phyloP scores from a whole-genome alignment of 2,329 filamentous ascomycete species.

The Apiospora sp. region DNA sequence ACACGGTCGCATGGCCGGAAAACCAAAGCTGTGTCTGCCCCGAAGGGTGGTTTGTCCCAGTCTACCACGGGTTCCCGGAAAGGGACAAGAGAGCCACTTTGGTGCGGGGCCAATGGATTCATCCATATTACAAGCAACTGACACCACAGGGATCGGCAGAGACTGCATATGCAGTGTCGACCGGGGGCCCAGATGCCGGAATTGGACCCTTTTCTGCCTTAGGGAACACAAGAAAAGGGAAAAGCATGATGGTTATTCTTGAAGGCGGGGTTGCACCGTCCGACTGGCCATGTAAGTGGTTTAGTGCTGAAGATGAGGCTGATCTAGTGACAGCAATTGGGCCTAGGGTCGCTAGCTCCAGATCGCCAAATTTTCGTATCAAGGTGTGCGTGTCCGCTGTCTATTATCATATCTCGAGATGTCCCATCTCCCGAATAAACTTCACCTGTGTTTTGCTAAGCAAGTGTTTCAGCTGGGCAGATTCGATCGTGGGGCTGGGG shows the following conservation, averaged over 20 bases:
- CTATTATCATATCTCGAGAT: not conserved
- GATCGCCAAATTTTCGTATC: not conserved
- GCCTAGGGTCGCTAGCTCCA: not conserved
- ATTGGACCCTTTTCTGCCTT: not conserved
- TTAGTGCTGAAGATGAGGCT: constrained; percentile 1
- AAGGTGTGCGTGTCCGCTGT: not conserved
- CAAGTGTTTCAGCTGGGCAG: too few relatives aligned
- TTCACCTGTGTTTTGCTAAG: too few relatives aligned
- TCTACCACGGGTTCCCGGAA: not conserved
- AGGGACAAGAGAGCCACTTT: not conserved
- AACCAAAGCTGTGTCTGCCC: not conserved
- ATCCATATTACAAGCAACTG: not conserved
- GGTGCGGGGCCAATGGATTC: not conserved
- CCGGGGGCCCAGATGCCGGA: not conserved
- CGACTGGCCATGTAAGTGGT: not conserved
- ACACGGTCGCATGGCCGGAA: not conserved
- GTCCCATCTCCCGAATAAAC: too few relatives aligned
- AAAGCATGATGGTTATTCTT: not conserved
- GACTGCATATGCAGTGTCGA: not conserved
- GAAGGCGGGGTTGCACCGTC: not conserved
- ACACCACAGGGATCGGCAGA: not conserved
- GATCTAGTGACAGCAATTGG: not conserved
- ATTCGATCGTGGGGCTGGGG: too few relatives aligned
- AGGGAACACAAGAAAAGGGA: not conserved
- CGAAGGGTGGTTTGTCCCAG: not conserved